phyloP scores from a whole-genome alignment of 2,329 filamentous ascomycete species.

The Colletotrichum sp. region DNA sequence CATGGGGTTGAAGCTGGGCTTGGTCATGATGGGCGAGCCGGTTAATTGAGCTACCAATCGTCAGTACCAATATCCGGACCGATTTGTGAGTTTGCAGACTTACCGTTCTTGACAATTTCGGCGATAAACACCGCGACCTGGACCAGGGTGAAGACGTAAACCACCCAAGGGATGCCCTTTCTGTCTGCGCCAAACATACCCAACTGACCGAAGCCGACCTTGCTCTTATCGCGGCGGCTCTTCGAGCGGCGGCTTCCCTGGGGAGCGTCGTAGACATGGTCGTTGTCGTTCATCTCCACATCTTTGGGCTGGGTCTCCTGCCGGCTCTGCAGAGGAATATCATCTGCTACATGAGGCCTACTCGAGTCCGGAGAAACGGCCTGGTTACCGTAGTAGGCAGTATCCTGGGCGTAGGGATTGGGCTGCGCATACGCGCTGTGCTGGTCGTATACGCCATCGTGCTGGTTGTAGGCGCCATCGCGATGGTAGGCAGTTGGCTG shows the following conservation, averaged over 20 bases:
- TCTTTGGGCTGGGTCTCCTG: conserved; percentile 36
- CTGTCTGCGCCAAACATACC: conserved; percentile 62
- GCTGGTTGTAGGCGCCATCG: neutral
- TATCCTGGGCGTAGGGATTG: conserved; percentile 55
- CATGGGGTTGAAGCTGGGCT: conserved; percentile 94
- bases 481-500: neutral
- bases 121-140: conserved; percentile 89
- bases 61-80: neutral
- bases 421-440: conserved; percentile 45
- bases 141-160: conserved; percentile 77
- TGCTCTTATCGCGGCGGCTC: conserved; percentile 37
- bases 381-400: conserved; percentile 59
- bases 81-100: conserved; percentile 29
- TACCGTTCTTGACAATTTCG: conserved; percentile 85
- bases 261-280: conserved; percentile 67
- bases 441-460: neutral
- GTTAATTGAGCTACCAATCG: conserved; percentile 70
- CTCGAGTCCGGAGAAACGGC: conserved; percentile 37
- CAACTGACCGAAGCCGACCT: conserved; percentile 62
- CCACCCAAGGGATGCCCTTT: conserved; percentile 76
- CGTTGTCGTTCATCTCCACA: conserved; percentile 49
- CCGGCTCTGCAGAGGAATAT: conserved; percentile 63
- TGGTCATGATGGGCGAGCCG: conserved; percentile 76
- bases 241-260: conserved; percentile 30
- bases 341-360: conserved; percentile 45